A percentile compares a stretch with the other conserved stretches of the same genome.
Conservation (phyloP, 257 asterid genomes). For the Echites panduratus region DNA sequence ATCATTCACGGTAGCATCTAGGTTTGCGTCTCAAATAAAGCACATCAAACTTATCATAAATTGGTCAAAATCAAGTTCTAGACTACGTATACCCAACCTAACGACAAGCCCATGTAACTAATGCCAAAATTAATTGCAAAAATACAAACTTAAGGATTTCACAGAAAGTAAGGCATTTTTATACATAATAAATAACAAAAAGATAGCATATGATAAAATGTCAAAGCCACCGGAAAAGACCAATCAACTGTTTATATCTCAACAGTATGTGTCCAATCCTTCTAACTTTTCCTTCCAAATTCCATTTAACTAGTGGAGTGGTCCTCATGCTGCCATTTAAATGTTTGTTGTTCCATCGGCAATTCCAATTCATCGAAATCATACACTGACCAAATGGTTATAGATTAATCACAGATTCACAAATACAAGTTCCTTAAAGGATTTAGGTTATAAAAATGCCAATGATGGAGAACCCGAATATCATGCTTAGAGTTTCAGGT, state of each 20-base stretch:
- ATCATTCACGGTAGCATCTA: no score
- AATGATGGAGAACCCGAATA: background rate
- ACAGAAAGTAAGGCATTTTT: background rate
- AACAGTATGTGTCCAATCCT: background rate
- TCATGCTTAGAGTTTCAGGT: background rate
- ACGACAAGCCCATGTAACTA: background rate
- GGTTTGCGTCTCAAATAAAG: background rate
- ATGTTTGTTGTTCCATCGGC: background rate
- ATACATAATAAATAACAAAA: background rate
- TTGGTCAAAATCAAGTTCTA: background rate
- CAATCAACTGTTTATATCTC: background rate
- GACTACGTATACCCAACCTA: background rate
- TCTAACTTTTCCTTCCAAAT: background rate
- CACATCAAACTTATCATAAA: background rate
- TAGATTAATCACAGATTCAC: background rate
- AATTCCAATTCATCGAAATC: background rate
- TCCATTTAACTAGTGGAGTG: background rate
- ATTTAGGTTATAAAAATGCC: background rate
- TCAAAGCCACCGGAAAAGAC: background rate
- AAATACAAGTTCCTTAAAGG: background rate
- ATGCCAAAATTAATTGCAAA: background rate
- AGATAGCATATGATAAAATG: background rate
- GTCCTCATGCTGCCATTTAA: background rate
- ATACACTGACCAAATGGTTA: background rate
- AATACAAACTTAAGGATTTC: background rate